These are phyloP conservation scores for Fusarium newnesense DNA, from an alignment of 2,329 filamentous ascomycete genomes.

Conservation along the genomic window DNA sequence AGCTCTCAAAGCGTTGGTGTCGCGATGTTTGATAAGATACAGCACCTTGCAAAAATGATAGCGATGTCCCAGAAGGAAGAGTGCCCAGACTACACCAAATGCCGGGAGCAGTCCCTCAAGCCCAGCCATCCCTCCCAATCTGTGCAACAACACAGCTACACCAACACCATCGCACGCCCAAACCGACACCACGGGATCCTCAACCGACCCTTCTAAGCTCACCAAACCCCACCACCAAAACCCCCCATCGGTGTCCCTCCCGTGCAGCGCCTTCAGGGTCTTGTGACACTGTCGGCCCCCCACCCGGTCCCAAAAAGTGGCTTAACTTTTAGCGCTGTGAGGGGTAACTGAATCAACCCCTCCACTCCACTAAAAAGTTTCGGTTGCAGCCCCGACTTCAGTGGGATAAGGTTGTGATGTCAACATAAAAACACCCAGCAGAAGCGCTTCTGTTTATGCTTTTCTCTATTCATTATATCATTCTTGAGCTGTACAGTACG, in stretches of 20 bases:
- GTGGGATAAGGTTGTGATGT: not conserved
- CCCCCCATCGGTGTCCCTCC: not conserved
- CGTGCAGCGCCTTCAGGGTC: not conserved
- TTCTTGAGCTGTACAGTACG: conserved; percentile 5
- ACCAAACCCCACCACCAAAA: not conserved
- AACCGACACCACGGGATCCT: conserved; percentile 10
- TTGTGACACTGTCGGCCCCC: conserved; percentile 23
- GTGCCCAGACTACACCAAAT: not conserved
- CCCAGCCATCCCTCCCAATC: not conserved
- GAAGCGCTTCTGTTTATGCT: not conserved
- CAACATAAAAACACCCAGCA: conserved; percentile 26
- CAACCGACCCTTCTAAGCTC: not conserved
- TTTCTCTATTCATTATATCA: not conserved
- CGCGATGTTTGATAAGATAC: not conserved
- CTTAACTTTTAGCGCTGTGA: conserved; percentile 1
- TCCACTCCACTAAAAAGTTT: conserved; percentile 12
- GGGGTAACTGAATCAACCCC: conserved; percentile 11
- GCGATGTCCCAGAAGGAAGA: not conserved
- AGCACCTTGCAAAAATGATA: not conserved
- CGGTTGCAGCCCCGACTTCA: conserved; percentile 19
- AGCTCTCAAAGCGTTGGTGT: not conserved
- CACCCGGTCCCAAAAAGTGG: conserved; percentile 9
- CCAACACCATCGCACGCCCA: conserved; percentile 1
- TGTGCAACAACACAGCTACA: not conserved
- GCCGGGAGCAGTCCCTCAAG: not conserved